These are phyloP conservation scores for Vanrija humicola DNA, from an alignment of 1,284 basidiomycete genomes.

Conservation along the genomic window DNA sequence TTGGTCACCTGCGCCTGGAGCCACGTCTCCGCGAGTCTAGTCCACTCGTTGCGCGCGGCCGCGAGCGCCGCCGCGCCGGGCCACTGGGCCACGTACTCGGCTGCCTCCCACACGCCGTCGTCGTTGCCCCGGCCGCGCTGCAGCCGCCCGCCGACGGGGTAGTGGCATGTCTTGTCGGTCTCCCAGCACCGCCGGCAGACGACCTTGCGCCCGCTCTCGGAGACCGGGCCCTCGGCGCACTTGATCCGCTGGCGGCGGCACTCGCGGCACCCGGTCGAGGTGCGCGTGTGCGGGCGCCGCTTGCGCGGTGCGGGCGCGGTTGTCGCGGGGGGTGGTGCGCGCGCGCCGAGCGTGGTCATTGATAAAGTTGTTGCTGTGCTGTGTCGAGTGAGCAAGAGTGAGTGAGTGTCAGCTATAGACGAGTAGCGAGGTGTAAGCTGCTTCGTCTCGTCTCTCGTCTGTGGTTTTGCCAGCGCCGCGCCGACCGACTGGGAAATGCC, in stretches of 20 bases:
- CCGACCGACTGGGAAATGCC: too few species aligned
- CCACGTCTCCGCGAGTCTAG: too few species aligned
- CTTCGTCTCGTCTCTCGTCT: too few species aligned
- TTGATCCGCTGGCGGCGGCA: constrained; percentile 19
- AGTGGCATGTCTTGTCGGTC: constrained; percentile 16
- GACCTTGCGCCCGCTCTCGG: constrained; percentile 8
- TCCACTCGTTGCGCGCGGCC: too few species aligned
- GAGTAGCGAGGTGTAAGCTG: too few species aligned
- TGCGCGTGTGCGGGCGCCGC: constrained; percentile 10
- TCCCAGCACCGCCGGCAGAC: constrained; percentile 20
- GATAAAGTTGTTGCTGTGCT: too few species aligned
- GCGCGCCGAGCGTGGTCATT: too few species aligned
- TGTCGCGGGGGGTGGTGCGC: too few species aligned
- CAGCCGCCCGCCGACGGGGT: constrained; percentile 13
- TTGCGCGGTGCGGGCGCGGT: constrained; percentile 1
- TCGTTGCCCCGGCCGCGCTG: constrained; percentile 5
- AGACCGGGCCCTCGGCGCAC: constrained; percentile 14
- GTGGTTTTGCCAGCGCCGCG: too few species aligned
- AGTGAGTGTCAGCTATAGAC: too few species aligned
- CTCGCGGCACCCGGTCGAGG: constrained; percentile 16
- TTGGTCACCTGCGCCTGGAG: too few species aligned
- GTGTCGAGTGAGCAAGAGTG: too few species aligned
- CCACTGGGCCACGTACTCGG: constrained; percentile 11
- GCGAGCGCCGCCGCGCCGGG: background rate
- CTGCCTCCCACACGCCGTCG: constrained; percentile 9